Base-by-base conservation (phyloP, 768 basidiomycete genomes). In the Arthromyces matolae region DNA sequence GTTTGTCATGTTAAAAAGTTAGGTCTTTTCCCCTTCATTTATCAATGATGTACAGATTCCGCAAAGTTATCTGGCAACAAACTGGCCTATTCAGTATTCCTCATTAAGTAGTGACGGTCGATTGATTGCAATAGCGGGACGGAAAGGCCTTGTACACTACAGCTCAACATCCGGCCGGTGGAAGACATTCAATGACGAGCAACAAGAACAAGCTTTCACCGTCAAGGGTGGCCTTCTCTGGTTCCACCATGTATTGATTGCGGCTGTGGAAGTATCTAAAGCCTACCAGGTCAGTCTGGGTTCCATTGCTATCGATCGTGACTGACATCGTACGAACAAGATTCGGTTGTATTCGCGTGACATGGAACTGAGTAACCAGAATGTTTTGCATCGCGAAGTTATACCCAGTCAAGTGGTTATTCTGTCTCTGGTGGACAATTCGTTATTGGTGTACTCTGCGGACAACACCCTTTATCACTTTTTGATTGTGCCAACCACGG, bases 171-270 rank as follows among this genome's bases (percentile, higher is more conserved):
- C 93, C 5, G 96, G 96, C 12, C 73, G 95, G 28, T 99, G 96
- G 96, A 97, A 97, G 64, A 61, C 85, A 23, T 98, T 98, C 58
- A 75, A 77, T 5, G 82, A 83, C 55, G 80, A 85, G 54, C 68
- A 78, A 32, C 92, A 98, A 65, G 94, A 97, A 63, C 82, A 89
- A 55, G 83, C 83, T 5, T 93, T 99, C 59, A 60, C 73, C 5
- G 93, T 99, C 13, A 81, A 84, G 61, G 96, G 96, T 7, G 96
- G 96, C 3, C 61, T 99, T 57, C 63, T 95, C 16, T 99, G 96
- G 96, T 98, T 96, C 63, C 89, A 95, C 52, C 93, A 95, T 62
- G 89, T 97, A 8, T 74, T 99, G 45, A 81, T 99, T 49, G 94
- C 83, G 27, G 93, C 93, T 2, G 84, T 93, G 19, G 95, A 97